phyloP scores from a whole-genome alignment of 768 basidiomycete genomes.

The Psilocybe azurescens region DNA sequence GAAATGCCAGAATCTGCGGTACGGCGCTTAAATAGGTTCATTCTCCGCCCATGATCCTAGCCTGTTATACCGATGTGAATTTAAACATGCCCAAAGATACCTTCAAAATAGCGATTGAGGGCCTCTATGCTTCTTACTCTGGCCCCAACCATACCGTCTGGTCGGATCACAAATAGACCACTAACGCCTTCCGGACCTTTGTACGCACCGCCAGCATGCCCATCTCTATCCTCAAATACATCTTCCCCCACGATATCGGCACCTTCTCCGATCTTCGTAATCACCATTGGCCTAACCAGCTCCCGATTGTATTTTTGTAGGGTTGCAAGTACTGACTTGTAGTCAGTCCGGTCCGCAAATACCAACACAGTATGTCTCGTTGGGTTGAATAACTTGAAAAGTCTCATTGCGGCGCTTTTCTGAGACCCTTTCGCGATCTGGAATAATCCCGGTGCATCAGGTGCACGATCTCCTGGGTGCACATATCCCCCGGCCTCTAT shows the following conservation, averaged over 20 bases:
- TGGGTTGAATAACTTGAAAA: background rate
- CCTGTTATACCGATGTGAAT: too few species aligned
- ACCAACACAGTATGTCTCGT: background rate
- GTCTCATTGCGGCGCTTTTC: background rate
- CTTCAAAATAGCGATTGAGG: slow-evolving; percentile 5
- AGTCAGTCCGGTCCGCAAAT: background rate
- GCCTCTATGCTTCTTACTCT: slow-evolving; percentile 4
- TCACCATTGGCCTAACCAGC: too few species aligned
- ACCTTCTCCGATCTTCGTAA: too few species aligned
- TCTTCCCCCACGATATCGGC: too few species aligned
- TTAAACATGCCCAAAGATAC: background rate
- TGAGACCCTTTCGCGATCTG: background rate
- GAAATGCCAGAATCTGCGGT: too few species aligned
- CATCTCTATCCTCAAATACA: background rate
- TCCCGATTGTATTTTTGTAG: too few species aligned
- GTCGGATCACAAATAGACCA: slow-evolving; percentile 13
- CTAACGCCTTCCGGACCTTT: background rate
- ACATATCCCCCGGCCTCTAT: slow-evolving; percentile 22
- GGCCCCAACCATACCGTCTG: slow-evolving; percentile 15
- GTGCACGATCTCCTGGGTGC: slow-evolving; percentile 47
- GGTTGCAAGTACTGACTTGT: background rate
- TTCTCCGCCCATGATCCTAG: too few species aligned
- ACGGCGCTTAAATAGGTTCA: too few species aligned
- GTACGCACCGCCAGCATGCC: background rate
- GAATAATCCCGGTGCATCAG: background rate